Percentiles rank a stretch among this genome's conserved stretches.
These are phyloP conservation scores for Pelargonium exstipulatum DNA, from an alignment of 441 rosid genomes.

Conservation along the genomic window DNA sequence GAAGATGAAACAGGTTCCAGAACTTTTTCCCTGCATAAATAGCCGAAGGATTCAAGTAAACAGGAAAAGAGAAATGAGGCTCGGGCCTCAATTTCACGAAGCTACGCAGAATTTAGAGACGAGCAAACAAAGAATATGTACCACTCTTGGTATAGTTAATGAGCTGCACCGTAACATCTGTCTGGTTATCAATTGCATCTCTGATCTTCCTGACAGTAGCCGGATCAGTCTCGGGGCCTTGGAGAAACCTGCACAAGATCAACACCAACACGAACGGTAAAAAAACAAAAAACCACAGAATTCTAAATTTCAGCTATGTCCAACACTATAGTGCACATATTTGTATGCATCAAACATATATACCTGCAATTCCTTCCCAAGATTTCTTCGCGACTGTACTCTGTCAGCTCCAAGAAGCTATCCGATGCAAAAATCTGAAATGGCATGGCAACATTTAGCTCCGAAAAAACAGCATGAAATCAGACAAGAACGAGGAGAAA, in stretches of 20 bases:
- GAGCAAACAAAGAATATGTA: constrained; percentile 22
- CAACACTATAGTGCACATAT: neutral
- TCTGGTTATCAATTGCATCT: constrained; percentile 82
- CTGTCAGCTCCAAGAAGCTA: constrained; percentile 96
- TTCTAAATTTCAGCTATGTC: neutral
- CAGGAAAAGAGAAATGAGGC: neutral
- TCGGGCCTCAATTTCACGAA: neutral
- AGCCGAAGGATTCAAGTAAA: constrained; percentile 2
- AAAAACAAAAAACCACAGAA: neutral
- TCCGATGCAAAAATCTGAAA: constrained; percentile 94
- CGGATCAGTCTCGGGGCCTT: constrained; percentile 98
- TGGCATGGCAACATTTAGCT: neutral
- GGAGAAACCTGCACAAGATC: constrained; percentile 58
- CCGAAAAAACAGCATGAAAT: neutral
- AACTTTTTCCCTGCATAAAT: constrained; percentile 75
- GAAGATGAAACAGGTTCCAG: constrained; percentile 97
- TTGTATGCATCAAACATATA: neutral
- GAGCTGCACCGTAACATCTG: constrained; percentile 90
- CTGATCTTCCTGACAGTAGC: constrained; percentile 86
- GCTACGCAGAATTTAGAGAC: neutral
- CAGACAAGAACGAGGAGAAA: no score
- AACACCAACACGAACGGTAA: neutral
- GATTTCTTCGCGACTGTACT: constrained; percentile 96
- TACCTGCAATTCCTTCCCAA: constrained; percentile 97
- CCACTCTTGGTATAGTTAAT: constrained; percentile 95